Base-by-base conservation (phyloP, 2,329 filamentous ascomycete genomes). In the Colletotrichum chlorophyti region DNA sequence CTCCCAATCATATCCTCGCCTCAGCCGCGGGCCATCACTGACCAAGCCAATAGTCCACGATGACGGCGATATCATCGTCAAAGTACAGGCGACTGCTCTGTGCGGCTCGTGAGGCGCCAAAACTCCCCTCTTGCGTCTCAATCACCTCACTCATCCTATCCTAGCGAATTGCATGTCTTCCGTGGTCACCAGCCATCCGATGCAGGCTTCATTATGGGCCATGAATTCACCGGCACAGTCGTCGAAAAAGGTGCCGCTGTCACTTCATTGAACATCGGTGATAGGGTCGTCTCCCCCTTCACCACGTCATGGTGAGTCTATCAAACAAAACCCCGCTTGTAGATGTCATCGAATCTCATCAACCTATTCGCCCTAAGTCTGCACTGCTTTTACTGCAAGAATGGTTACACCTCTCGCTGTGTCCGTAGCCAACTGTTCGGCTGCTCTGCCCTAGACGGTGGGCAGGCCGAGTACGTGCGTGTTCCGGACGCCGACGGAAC, bases 171-270 rank as follows among this genome's bases (percentile, higher is more conserved):
- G 32, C 93, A 97, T 74, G 87, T 91, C 51, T 97, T 88, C 76
- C 89, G 93, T 41, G 93, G 93, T 31, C 88, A 92, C 66, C 87
- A 96, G 69, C 82, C 86, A 21, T 89, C 87, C 6, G 79, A 74
- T 1, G 84, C 89, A 0, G 84, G 81, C 23, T 85, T 84, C 65
- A 82, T 86, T 53, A 87, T 87, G 89, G 91, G 92, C 58, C 93
- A 97, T 71, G 93, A 97, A 69, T 96, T 96, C 69, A 91, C 91
- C 2, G 93, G 93, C 5, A 83, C 80, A 21, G 85, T 96, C 9
- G 82, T 87, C 29, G 84, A 90, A 62, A 77, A 82, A 40, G 93
- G 93, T 0, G 76, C 81, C 14, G 81, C 77, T 3, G 91, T 97
- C 41, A 87, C 83, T 66, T 84, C 81, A 0, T 79, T 96, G 63